A percentile compares a stretch with the other conserved stretches of the same genome.
These are phyloP conservation scores for Nelumbo lutea DNA, from an alignment of 164 flowering plant species.

Conservation along the genomic window DNA sequence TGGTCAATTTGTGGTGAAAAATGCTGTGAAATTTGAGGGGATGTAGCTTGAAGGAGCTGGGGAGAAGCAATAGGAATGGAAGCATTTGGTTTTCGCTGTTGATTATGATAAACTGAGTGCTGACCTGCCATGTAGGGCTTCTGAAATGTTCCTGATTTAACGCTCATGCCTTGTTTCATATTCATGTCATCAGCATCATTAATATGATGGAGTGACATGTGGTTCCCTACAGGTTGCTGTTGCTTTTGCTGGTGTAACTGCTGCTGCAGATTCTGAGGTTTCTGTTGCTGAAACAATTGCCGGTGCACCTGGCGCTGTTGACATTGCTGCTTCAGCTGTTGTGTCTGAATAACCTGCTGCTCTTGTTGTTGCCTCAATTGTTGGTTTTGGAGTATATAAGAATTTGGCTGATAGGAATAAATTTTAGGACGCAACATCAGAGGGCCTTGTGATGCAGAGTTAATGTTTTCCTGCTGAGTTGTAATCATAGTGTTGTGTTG, in stretches of 20 bases:
- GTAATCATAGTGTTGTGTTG: conserved; percentile 56
- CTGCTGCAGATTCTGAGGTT: conserved; percentile 26
- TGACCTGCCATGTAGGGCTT: conserved; percentile 51
- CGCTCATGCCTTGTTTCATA: conserved; percentile 44
- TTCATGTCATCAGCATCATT: conserved; percentile 58
- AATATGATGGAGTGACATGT: conserved; percentile 44
- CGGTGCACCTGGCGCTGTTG: conserved; percentile 59
- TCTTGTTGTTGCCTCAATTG: conserved; percentile 59
- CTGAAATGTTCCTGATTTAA: conserved; percentile 50
- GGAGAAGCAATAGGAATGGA: conserved; percentile 63
- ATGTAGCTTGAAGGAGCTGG: conserved; percentile 57
- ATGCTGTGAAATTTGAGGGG: conserved; percentile 77
- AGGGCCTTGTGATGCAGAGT: conserved; percentile 46
- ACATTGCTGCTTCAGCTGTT: conserved; percentile 46
- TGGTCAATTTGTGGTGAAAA: conserved; percentile 83
- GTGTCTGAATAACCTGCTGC: conserved; percentile 45
- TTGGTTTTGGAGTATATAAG: conserved; percentile 49
- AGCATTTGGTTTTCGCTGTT: conserved; percentile 52
- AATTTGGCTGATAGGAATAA: conserved; percentile 40
- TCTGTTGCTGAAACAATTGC: conserved; percentile 43
- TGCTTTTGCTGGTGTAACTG: conserved; percentile 16
- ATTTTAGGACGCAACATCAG: conserved; percentile 49
- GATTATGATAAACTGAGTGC: conserved; percentile 41
- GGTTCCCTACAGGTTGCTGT: conserved; percentile 47
- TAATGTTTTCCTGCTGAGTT: conserved; percentile 50